Evolutionary conservation across 441 rosid genomes (phyloP), one percentile per base, ranked within the genome.

Genomic region (Erysimum cheiri): DNA sequence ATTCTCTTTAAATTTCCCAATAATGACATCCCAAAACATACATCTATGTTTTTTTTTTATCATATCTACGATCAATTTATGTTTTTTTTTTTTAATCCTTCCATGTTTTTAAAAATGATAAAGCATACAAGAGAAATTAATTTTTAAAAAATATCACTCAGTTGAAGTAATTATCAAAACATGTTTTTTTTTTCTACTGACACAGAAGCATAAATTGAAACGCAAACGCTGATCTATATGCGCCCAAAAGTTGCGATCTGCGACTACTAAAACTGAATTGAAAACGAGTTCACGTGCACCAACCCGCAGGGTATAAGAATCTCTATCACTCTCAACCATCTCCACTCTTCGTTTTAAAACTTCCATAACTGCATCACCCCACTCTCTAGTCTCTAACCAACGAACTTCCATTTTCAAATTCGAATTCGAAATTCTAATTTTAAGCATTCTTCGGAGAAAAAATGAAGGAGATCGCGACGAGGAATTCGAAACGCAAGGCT

Each of bases 311-410:
- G 19, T 75, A 80, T 77, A 72, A 73, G 55, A 64, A 1, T 55
- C 40, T 31, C 55, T 14, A 19, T 24, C 40, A 8, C 40, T 14
- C 68, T 11, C 65, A 54, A 71, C 36, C 19, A 44, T 15, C 63
- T 37, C 35, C 28, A 60, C 66, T 54, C 57, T 63, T 56, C 69
- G 43, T 57, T 70, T 11, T 24, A 47, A 39, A 80, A 79, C 87
- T 72, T 69, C 88, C 82, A 43, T 66, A 79, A 72, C 85, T 71
- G 78, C 72, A 70, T 53, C 71, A 70, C 40, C 75, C 48, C 60
- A 15, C 74, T 56, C 78, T 36, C 66, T 24, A 58, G 28, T 48
- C 37, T 73, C 60, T 60, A 44, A 72, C 46, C 60, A 77, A 62
- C 53, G 14, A 59, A 22, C 28, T 60, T 54, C 57, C 40, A 59